phyloP scores from a whole-genome alignment of 331 rosid genomes.

The Malus hybrid region DNA sequence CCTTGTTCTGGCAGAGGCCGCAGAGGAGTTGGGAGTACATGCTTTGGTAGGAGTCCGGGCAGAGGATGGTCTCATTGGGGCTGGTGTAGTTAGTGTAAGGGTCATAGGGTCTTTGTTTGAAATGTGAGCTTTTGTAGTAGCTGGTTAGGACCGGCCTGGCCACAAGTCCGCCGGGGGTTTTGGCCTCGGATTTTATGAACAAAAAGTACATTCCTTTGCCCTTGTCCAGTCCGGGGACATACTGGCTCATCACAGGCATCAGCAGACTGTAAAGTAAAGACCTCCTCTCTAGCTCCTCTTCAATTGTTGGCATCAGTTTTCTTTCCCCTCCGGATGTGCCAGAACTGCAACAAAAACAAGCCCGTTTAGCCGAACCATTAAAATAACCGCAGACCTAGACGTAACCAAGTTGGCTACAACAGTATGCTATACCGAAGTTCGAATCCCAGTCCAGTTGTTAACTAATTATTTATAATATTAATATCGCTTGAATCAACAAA shows the following conservation, averaged over 20 bases:
- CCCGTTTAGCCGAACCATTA: constrained; percentile 1
- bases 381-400: neutral
- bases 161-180: constrained; percentile 59
- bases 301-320: constrained; percentile 80
- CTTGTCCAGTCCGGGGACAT: constrained; percentile 51
- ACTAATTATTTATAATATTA: no score
- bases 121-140: constrained; percentile 72
- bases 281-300: constrained; percentile 64
- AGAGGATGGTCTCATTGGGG: constrained; percentile 74
- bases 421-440: neutral
- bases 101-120: constrained; percentile 47
- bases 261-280: constrained; percentile 43
- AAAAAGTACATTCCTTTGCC: constrained; percentile 93
- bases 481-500: neutral
- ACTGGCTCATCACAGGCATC: constrained; percentile 84
- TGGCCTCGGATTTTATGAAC: constrained; percentile 74
- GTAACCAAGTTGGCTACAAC: neutral
- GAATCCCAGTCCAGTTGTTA: neutral
- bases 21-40: constrained; percentile 84
- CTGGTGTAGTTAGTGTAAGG: constrained; percentile 84
- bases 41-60: constrained; percentile 82
- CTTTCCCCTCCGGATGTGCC: constrained; percentile 98
- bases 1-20: constrained; percentile 61
- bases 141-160: constrained; percentile 83
- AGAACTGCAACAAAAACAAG: constrained; percentile 37